Conservation (phyloP, 495 filamentous ascomycete species). For the Podospora appendiculata region DNA sequence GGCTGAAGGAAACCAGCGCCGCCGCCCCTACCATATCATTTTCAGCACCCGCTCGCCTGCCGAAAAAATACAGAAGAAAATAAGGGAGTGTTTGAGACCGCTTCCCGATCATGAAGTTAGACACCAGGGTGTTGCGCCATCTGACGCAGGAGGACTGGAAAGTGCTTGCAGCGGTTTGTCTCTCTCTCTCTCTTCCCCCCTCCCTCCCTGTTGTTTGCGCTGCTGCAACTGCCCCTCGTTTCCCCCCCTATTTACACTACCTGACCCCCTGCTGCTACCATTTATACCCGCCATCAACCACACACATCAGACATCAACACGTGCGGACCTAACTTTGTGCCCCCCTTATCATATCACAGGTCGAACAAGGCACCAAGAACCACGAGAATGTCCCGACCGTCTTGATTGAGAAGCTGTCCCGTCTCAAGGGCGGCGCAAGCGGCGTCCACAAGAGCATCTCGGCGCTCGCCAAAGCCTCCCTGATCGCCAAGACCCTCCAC, state of each 20-base stretch:
- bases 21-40: too few species aligned
- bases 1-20: neutral
- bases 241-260: too few species aligned
- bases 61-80: too few species aligned
- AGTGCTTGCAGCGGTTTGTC: constrained; percentile 79
- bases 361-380: constrained; percentile 89
- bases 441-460: constrained; percentile 86
- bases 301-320: neutral
- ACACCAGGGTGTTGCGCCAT: constrained; percentile 85
- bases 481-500: constrained; percentile 91
- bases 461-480: constrained; percentile 78
- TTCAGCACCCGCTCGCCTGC: too few species aligned
- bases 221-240: too few species aligned
- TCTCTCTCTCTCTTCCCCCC: constrained; percentile 16
- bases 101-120: constrained; percentile 84
- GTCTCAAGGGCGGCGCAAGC: constrained; percentile 65
- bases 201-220: too few species aligned
- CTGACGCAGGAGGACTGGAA: constrained; percentile 89
- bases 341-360: constrained; percentile 40
- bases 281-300: neutral
- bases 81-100: neutral
- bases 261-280: neutral
- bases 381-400: constrained; percentile 93
- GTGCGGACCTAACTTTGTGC: too few species aligned
- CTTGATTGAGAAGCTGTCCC: constrained; percentile 74